Evolutionary conservation across 1,284 basidiomycete species (phyloP).

Genomic region (Thecaphora thlaspeos): DNA sequence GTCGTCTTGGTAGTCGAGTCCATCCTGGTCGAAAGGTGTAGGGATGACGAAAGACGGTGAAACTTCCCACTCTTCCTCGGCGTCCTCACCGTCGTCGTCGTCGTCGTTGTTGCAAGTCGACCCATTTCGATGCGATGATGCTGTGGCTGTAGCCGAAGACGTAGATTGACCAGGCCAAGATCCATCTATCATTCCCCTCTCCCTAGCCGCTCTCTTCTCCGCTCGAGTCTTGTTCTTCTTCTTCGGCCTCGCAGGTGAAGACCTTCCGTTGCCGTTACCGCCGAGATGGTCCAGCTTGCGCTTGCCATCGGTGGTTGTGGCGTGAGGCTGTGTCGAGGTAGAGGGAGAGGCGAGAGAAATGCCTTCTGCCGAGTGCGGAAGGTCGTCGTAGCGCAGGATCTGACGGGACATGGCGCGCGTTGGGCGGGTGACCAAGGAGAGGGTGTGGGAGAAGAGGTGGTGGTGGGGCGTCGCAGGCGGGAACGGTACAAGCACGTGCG

Average conservation of each 20-base stretch:
- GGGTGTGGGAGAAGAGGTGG: too few relatives aligned
- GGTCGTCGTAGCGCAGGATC: background rate
- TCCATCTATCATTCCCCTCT: background rate
- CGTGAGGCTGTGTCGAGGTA: background rate
- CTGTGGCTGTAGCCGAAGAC: too few relatives aligned
- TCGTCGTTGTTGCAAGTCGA: slow-evolving; percentile 16
- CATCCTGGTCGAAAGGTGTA: background rate
- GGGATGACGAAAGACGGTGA: too few relatives aligned
- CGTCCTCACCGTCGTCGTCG: background rate
- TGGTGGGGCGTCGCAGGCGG: too few relatives aligned
- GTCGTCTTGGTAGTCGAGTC: slow-evolving; percentile 3
- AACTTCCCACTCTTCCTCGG: background rate
- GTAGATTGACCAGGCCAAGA: background rate
- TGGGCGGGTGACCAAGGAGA: too few relatives aligned
- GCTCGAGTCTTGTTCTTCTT: background rate
- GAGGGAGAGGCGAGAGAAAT: background rate
- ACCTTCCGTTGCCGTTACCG: too few relatives aligned
- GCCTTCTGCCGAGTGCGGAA: background rate
- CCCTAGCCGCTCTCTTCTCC: background rate
- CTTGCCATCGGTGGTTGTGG: background rate
- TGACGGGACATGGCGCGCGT: background rate
- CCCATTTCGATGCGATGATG: too few relatives aligned
- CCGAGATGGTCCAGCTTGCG: too few relatives aligned
- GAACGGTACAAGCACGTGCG: too few relatives aligned
- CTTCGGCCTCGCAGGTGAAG: background rate